Evolutionary conservation across 2,329 filamentous ascomycete species (phyloP).

Genomic region (Trichophyton rubrum): DNA sequence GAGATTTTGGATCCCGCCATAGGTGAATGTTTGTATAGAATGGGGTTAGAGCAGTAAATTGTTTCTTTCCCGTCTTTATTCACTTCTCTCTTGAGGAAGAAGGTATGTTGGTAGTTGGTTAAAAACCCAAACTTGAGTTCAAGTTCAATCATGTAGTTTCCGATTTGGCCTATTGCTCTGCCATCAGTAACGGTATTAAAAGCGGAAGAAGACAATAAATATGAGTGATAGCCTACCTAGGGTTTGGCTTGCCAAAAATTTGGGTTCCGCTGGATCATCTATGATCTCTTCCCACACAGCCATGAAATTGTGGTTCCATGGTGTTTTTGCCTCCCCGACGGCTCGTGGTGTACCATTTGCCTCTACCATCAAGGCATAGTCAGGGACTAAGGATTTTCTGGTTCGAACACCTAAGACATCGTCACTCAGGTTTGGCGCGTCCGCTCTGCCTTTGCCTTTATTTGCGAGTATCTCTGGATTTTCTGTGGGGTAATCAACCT

Average conservation of each 20-base stretch:
- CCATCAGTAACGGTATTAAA: neutral
- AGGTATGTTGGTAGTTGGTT: slow-evolving; percentile 7
- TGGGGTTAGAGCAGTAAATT: neutral
- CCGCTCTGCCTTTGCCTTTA: neutral
- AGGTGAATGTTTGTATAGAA: neutral
- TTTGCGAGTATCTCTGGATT: neutral
- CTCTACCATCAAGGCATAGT: slow-evolving; percentile 7
- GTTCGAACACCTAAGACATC: neutral
- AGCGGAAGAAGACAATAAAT: neutral
- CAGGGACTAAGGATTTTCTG: slow-evolving; percentile 6
- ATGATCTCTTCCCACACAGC: neutral
- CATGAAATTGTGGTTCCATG: slow-evolving; percentile 9
- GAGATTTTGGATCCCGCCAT: neutral
- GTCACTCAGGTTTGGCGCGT: neutral
- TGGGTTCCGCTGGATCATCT: neutral
- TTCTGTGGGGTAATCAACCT: neutral
- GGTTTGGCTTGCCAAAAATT: neutral
- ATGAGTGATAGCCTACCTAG: neutral
- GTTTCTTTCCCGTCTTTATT: neutral
- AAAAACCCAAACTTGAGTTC: slow-evolving; percentile 9
- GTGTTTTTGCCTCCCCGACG: slow-evolving; percentile 9
- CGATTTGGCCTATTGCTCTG: slow-evolving; percentile 8
- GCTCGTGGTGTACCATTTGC: neutral
- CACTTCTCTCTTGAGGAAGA: slow-evolving; percentile 7
- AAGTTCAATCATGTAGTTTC: slow-evolving; percentile 9